Evolutionary conservation across 345 rosid species (phyloP).

Genomic region (Eucalyptus caleyi): DNA sequence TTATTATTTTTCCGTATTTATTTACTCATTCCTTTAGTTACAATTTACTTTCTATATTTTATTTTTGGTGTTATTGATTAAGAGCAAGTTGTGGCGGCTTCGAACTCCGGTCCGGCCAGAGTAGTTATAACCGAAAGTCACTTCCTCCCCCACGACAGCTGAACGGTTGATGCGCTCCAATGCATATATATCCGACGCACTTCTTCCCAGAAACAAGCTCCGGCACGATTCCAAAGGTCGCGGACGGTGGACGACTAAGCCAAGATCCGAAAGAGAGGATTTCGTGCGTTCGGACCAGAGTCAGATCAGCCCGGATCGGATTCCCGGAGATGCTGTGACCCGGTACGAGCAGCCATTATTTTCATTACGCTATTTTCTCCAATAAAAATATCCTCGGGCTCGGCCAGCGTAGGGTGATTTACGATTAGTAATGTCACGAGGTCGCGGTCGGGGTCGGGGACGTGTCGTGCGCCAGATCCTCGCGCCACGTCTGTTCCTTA

Average conservation of each 20-base stretch:
- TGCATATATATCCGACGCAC: not conserved
- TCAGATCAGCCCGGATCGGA: not conserved
- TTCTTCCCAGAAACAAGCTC: not conserved
- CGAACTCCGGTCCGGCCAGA: not conserved
- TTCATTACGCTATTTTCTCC: not conserved
- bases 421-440: not conserved
- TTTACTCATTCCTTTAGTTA: rapidly evolving
- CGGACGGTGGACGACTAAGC: not conserved
- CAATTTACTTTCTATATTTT: not conserved
- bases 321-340: not conserved
- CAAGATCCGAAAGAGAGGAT: not conserved
- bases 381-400: not conserved
- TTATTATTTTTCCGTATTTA: not conserved
- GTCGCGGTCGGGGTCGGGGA: not conserved
- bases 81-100: not conserved
- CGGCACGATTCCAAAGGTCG: not conserved
- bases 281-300: not conserved
- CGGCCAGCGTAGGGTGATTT: not conserved
- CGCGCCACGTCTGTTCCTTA: not conserved
- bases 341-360: not conserved
- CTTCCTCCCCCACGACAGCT: not conserved
- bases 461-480: not conserved
- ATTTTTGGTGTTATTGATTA: not conserved
- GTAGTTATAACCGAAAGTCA: not conserved
- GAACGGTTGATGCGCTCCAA: not conserved